phyloP scores from a whole-genome alignment of 805 yeast species.

The Candida broadrunensis region DNA sequence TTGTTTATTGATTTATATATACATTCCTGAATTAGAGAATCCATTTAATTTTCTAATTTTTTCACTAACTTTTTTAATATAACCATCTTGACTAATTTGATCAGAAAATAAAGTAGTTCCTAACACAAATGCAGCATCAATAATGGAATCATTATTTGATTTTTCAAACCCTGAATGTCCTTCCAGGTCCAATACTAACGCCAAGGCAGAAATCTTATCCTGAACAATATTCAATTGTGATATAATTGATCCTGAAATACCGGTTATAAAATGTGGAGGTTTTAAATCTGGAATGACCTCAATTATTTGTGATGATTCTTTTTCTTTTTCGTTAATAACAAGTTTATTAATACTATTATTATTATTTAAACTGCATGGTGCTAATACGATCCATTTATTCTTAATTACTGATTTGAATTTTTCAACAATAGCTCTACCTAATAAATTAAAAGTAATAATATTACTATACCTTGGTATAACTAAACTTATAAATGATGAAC shows the following conservation, averaged over 20 bases:
- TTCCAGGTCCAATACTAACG: conserved; percentile 50
- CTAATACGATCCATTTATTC: conserved; percentile 25
- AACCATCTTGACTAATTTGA: conserved; percentile 5
- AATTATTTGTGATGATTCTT: neutral
- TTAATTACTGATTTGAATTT: conserved; percentile 8
- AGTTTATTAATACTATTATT: conserved; percentile 22
- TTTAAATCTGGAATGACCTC: conserved; percentile 26
- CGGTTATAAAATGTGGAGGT: conserved; percentile 65
- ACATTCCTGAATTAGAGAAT: conserved; percentile 26
- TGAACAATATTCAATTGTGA: conserved; percentile 17
- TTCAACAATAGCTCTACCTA: conserved; percentile 21
- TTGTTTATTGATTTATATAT: conserved; percentile 10
- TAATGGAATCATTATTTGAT: conserved; percentile 40
- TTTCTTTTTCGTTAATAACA: conserved; percentile 7
- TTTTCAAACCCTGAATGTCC: conserved; percentile 63
- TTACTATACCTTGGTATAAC: conserved; percentile 37
- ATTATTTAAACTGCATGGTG: conserved; percentile 38
- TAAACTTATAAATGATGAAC: conserved; percentile 10
- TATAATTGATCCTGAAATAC: conserved; percentile 47
- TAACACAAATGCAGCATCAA: conserved; percentile 27
- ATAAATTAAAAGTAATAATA: conserved; percentile 26
- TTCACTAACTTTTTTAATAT: conserved; percentile 13
- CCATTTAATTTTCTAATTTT: conserved; percentile 20
- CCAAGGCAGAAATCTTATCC: conserved; percentile 4
- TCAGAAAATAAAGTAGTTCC: conserved; percentile 5